Base-by-base conservation (phyloP, 768 basidiomycete genomes). In the Podaxis mareebaensis region DNA sequence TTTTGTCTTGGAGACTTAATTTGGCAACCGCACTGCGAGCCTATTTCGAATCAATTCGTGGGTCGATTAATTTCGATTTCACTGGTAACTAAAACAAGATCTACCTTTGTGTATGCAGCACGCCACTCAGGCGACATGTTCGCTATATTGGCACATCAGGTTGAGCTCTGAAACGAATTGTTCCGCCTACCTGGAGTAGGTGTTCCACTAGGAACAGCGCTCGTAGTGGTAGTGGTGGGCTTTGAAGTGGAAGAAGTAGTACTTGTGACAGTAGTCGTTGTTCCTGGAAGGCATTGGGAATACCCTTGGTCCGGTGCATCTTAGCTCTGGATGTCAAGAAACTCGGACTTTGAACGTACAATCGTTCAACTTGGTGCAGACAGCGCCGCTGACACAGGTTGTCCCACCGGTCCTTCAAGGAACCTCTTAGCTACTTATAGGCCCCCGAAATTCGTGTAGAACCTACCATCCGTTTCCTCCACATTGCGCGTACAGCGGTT, bases 1-100 rank as follows among this genome's bases (percentile, higher is more conserved):
- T 81, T 68, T 87, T 86, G 64, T 88, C 85, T 61, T 83, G 76
- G 6, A 84, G 67, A 2, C 84, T 83, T 64, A 85, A 75, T 60
- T 83, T 80, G 6, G 77, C 70, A 4, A 90, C 76, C 0, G 82
- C 80, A 5, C 76, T 73, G 68, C 75, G 72, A 1, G 85, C 85
- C 84, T 85, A 40, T 17, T 28, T 22, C 4, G 15, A 30, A 33
- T 17, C 28, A 28, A 33, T 53, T 53, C 51, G 20, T 48, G 64
- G 26, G 57, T 40, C 10, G 40, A 36, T 26, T 11, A 4, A 13
- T 28, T 13, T 51, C 26, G 28, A 2, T 51, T 24, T 13, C 8
- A 26, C 26, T 3, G 15, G 39, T 28, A n/a, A 30, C 20, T 1
- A 44, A 30, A 26, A 11, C 38, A 22, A n/a, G 22, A 1, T 57